Evolutionary conservation across 2,329 filamentous ascomycete genomes (phyloP), one percentile per base, ranked within the genome.

Genomic region (Malbranchea zuffiana): DNA sequence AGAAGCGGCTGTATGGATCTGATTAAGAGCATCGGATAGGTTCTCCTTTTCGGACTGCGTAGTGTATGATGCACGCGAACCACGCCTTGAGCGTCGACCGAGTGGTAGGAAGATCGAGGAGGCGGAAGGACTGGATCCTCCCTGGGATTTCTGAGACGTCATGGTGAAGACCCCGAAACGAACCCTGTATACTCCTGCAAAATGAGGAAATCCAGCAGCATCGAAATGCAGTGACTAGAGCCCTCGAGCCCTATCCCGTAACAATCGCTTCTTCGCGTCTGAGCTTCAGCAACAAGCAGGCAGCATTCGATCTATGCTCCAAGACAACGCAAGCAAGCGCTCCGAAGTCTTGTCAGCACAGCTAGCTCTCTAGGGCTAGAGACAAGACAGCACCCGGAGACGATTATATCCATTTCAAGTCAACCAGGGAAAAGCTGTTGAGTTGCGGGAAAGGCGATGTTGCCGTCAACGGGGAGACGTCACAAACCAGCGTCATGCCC

Each of bases 1-100:
- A 52, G 82, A 92, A n/a, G 87, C 86, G 4, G 82, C 78, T 34
- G 70, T 85, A 59, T 95, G 88, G 47, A 95, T 94, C 50, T 83
- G 79, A 60, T 93, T 82, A 43, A 95, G 75, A 12, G 80, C 74
- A 44, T 84, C 75, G 21, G 82, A 76, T 24, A 88, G 69, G 40
- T 82, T 78, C 44, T 85, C 81, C 53, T 75, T 81, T 56, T 87
- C 81, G 26, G 75, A 62, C 32, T 72, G 69, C 2, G 68, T 61
- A 16, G 64, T 62, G 11, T 69, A 45, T 16, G 75, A 77, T 13
- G 58, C 56, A 23, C 63, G 54, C 15, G 70, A 73, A n/a, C 58
- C 62, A 33, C 66, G 61, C 16, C 63, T 53, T 3, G 53, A 50
- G 26, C 40, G 45, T 42, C 59, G 57, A 26, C 61, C 62, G 24